Base-by-base conservation (phyloP, 2,329 filamentous ascomycete genomes). In the Fusarium subtropicale region DNA sequence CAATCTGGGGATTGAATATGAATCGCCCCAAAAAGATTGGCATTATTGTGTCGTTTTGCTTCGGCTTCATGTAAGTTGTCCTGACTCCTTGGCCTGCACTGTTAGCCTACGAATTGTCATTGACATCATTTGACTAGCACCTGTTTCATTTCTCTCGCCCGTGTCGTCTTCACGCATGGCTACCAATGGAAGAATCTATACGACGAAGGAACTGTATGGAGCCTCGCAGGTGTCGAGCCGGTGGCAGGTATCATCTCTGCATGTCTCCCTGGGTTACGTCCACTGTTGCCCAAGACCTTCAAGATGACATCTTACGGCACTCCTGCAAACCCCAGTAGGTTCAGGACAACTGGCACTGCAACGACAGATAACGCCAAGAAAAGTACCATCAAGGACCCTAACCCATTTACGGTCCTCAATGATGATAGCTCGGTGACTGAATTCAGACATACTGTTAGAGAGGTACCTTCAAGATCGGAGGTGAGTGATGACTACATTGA, bases 121-220 rank as follows among this genome's bases (percentile, higher is more conserved):
- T 59, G 31, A 59, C 18, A 38, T 15, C 5, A 3, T 5, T 54
- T 13, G 3, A n/a, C 6, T 16, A 59, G 58, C 3, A 60, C 58
- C 1, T 60, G 55, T 12, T 51, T 60, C 1, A 52, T 60, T n/a
- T 28, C 34, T 9, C 58, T 60, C 11, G 44, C 58, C 1, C 44
- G 58, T 3, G 58, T 60, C 0, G 36, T 60, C 2, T 60, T 60
- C 15, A 60, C 58, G 7, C 24, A 51, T 8, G 58, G 58, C 0
- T 60, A 60, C 13, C 58, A 60, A 44, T 60, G 58, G 58, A 60
- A 60, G 24, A 42, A 60, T 11, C 44, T 60, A 0, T 60, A 60
- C 13, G 58, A 60, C 4, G 58, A 60, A 7, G 58, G 58, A 16
- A 60, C 58, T 0, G 20, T 60, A 3, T 60, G 58, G 58, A 30